These are phyloP conservation scores for Penicillium manginii DNA, from an alignment of 495 filamentous ascomycete species.

Conservation along the genomic window DNA sequence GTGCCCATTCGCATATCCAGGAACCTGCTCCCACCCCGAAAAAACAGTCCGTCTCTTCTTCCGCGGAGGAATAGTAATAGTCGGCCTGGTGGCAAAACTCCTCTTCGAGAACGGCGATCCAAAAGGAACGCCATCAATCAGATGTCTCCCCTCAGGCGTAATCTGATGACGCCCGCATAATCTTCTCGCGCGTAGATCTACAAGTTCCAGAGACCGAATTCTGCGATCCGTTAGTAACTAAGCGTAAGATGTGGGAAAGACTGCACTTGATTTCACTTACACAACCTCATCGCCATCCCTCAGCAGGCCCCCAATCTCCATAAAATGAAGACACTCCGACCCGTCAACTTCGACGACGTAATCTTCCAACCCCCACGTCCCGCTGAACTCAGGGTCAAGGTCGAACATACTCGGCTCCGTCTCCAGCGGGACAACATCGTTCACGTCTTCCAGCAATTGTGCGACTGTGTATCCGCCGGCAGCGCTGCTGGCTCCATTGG, in stretches of 20 bases:
- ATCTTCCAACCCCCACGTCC: conserved; percentile 87
- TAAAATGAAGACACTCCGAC: conserved; percentile 91
- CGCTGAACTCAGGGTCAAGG: conserved; percentile 43
- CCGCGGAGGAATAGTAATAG: conserved; percentile 72
- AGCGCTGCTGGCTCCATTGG: conserved; percentile 31
- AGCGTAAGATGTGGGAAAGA: too few species aligned
- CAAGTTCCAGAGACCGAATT: conserved; percentile 77
- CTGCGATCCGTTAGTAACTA: conserved; percentile 42
- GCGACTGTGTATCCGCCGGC: conserved; percentile 65
- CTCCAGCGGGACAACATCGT: conserved; percentile 83
- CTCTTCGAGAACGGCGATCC: conserved; percentile 70
- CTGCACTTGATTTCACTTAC: too few species aligned
- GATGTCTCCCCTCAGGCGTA: conserved; percentile 73
- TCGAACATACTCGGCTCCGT: conserved; percentile 52
- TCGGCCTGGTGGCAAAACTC: conserved; percentile 60
- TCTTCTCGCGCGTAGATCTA: conserved; percentile 73
- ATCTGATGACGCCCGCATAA: conserved; percentile 86
- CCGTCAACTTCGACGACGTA: conserved; percentile 84
- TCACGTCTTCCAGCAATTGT: conserved; percentile 81
- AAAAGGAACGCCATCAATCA: conserved; percentile 89
- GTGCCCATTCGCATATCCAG: conserved; percentile 2
- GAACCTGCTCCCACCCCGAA: conserved; percentile 36
- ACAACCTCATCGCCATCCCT: conserved; percentile 84
- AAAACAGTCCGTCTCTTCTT: conserved; percentile 66
- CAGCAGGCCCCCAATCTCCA: conserved; percentile 68